These are phyloP conservation scores for Termitomyces sp. DNA, from an alignment of 768 basidiomycete species.

Conservation along the genomic window DNA sequence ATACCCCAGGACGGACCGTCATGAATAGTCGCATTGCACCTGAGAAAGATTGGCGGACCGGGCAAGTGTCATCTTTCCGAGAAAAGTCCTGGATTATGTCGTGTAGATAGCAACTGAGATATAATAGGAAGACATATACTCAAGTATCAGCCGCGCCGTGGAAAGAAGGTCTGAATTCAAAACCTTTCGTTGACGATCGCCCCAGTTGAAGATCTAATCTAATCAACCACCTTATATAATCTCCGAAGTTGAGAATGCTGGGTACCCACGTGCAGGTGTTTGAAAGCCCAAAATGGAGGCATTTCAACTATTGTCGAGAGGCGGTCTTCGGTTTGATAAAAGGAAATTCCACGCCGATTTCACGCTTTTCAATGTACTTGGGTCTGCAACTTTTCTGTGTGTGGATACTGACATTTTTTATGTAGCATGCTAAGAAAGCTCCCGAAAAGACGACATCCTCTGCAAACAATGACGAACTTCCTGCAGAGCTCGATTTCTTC, in stretches of 20 bases:
- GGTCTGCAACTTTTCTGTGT: neutral
- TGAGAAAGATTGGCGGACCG: neutral
- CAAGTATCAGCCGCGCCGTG: neutral
- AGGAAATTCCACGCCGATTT: slow-evolving; percentile 64
- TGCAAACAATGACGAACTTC: slow-evolving; percentile 43
- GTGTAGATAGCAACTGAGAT: neutral
- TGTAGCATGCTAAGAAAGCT: slow-evolving; percentile 14
- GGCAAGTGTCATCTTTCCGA: neutral
- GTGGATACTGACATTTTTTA: slow-evolving; percentile 2
- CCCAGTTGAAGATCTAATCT: neutral
- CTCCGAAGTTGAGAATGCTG: too few relatives aligned
- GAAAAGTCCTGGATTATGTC: neutral
- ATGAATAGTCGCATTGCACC: neutral
- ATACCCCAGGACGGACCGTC: slow-evolving; percentile 1
- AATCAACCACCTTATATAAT: neutral
- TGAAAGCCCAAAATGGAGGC: slow-evolving; percentile 57
- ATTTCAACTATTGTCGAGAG: slow-evolving; percentile 85
- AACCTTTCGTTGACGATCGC: too few relatives aligned
- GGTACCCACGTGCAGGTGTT: neutral
- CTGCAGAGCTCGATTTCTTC: slow-evolving; percentile 86
- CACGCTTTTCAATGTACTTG: slow-evolving; percentile 57
- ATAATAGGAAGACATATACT: neutral
- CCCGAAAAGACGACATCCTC: slow-evolving; percentile 14
- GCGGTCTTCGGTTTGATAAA: slow-evolving; percentile 81
- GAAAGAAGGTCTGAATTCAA: neutral